Base-by-base conservation (phyloP, 148 eudicot genomes). In the Drosera capensis region DNA sequence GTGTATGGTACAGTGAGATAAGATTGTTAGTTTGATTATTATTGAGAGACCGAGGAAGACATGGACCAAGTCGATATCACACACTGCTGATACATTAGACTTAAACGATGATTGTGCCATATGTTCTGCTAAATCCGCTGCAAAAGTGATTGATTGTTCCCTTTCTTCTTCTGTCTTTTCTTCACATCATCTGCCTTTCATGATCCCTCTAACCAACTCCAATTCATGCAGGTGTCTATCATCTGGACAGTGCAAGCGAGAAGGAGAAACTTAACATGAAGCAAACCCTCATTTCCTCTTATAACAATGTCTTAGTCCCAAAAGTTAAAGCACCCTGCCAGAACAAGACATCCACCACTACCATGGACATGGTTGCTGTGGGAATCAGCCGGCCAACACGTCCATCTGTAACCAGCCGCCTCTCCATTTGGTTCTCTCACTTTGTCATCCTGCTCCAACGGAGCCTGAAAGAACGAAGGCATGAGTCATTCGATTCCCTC, bases 341-440 rank as follows among this genome's bases (percentile, higher is more conserved):
- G 48, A 68, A 59, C 12, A 51, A 47, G 15, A 25, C 44, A 17
- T 15, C 25, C 44, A 39, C 20, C 2, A 49, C 5, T 34, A 36
- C 40, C 11, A 41, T 0, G 25, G 38, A 34, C n/a, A 34, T 54
- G 8, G 42, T 17, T 5, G 23, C 14, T 0, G 46, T n/a, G 3
- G 36, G 25, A 23, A n/a, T n/a, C n/a, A 60, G 25, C 28, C 55
- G 34, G 34, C 22, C 24, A 56, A 0, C 57, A 60, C 14, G 54
- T 43, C 3, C 23, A 16, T 46, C 55, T 66, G 1, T 57, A n/a
- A 18, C 56, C 29, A n/a, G 9, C 43, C 42, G 21, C n/a, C n/a
- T 79, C 3, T 55, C 73, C 19, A 71, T 71, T 23, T 86, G 94
- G 96, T 82, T 82, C 82, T 55, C 66, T 61, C 96, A 86, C 57